These are phyloP conservation scores for Termitomyces sp. DNA, from an alignment of 768 basidiomycete genomes.

Conservation along the genomic window DNA sequence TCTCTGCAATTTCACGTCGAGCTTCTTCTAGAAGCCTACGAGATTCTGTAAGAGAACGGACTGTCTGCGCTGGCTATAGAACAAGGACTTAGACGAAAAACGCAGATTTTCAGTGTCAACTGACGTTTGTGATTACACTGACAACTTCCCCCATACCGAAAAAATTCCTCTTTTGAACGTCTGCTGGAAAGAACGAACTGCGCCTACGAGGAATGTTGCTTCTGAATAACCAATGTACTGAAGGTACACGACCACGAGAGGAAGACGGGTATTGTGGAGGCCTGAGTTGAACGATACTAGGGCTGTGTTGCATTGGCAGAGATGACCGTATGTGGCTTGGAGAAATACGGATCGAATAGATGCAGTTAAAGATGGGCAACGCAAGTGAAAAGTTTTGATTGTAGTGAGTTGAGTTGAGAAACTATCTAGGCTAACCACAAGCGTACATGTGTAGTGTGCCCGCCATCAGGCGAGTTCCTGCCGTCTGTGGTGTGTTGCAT, in stretches of 20 bases:
- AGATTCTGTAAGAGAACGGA: constrained; percentile 77
- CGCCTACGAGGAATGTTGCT: constrained; percentile 67
- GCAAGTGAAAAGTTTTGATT: constrained; percentile 7
- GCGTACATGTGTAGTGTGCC: constrained; percentile 19
- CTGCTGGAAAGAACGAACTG: constrained; percentile 52
- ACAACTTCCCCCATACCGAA: constrained; percentile 81
- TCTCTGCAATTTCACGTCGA: constrained; percentile 67
- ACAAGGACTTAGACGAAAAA: neutral
- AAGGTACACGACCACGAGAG: constrained; percentile 22
- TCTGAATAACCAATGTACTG: constrained; percentile 72
- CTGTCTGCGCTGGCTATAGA: constrained; percentile 67
- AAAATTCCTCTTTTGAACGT: constrained; percentile 63
- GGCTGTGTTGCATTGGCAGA: constrained; percentile 17
- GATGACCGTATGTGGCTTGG: neutral
- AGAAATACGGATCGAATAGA: constrained; percentile 3
- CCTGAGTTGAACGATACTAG: constrained; percentile 21
- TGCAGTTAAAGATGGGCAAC: neutral
- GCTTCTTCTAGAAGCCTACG: constrained; percentile 73
- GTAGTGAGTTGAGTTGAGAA: constrained; percentile 7
- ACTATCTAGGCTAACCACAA: constrained; percentile 11
- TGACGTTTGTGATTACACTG: constrained; percentile 68
- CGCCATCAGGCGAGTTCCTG: constrained; percentile 9
- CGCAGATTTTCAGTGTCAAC: constrained; percentile 17
- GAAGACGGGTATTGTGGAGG: constrained; percentile 17
- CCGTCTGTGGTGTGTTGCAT: constrained; percentile 12